Evolutionary conservation across 331 rosid genomes (phyloP).

Genomic region (Arachis monticola): DNA sequence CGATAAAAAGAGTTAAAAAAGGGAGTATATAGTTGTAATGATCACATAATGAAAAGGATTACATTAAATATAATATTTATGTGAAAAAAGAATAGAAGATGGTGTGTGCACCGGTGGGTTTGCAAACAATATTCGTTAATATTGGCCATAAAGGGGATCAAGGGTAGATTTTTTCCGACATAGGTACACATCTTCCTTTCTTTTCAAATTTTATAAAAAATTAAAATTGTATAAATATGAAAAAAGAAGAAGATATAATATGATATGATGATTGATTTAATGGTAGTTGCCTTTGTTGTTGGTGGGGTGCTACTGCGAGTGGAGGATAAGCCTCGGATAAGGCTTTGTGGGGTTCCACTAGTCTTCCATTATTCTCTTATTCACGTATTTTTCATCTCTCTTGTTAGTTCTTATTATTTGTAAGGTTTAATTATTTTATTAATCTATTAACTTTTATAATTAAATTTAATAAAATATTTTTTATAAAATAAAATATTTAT

Average conservation of each 20-base stretch:
- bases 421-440: too few species aligned
- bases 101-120: conserved; percentile 34
- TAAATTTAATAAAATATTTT: too few species aligned
- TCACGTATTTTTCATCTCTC: too few species aligned
- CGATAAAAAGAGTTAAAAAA: too few species aligned
- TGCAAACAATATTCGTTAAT: conserved; percentile 21
- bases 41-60: conserved; percentile 29
- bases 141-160: conserved; percentile 18
- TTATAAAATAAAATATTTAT: too few species aligned
- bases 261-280: conserved; percentile 33
- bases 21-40: conserved; percentile 5
- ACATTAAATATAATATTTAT: conserved; percentile 23
- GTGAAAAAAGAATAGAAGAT: conserved; percentile 20
- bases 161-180: conserved; percentile 6
- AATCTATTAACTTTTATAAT: too few species aligned
- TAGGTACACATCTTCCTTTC: not conserved
- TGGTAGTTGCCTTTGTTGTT: conserved; percentile 6
- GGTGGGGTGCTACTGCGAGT: conserved; percentile 46
- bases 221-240: not conserved
- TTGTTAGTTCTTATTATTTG: too few species aligned
- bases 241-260: conserved; percentile 25
- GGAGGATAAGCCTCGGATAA: conserved; percentile 54
- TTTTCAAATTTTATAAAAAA: not conserved
- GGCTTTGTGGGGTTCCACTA: conserved; percentile 54
- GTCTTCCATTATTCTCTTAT: conserved; percentile 10